Percentiles rank a stretch among this genome's conserved stretches.
These are phyloP conservation scores for Panicum virgatum DNA, from an alignment of 202 grass and related monocot species.

Conservation along the genomic window DNA sequence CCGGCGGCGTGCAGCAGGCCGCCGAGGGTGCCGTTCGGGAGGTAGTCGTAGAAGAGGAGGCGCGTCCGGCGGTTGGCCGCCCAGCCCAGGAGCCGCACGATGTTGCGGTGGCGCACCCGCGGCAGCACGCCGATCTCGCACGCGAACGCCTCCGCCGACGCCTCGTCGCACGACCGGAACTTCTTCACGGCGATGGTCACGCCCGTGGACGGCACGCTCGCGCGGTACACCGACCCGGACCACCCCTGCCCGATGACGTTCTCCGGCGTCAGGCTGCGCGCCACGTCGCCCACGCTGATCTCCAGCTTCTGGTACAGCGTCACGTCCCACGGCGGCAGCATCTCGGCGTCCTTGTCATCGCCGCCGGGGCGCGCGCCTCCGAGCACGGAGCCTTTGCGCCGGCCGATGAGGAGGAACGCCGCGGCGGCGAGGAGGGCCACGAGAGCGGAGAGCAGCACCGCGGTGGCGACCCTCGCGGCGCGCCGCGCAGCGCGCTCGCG, in stretches of 20 bases:
- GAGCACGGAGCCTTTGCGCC: constrained; percentile 3
- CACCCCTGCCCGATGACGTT: constrained; percentile 81
- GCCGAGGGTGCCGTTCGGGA: constrained; percentile 74
- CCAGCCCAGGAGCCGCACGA: constrained; percentile 87
- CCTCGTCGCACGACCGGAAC: constrained; percentile 70
- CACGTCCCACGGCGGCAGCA: constrained; percentile 94
- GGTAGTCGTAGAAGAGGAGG: constrained; percentile 89
- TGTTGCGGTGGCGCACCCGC: constrained; percentile 85
- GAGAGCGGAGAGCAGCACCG: constrained; percentile 59
- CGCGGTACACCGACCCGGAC: constrained; percentile 82
- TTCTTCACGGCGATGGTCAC: constrained; percentile 72
- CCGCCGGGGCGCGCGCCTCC: constrained; percentile 12
- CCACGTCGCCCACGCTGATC: constrained; percentile 75
- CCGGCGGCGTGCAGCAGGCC: constrained; percentile 49
- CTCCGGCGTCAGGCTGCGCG: constrained; percentile 55
- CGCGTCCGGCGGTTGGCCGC: constrained; percentile 73
- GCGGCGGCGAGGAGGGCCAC: constrained; percentile 46
- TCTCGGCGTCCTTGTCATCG: constrained; percentile 71
- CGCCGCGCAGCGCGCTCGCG: constrained; percentile 9
- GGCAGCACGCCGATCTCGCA: constrained; percentile 84
- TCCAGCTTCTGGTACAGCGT: constrained; percentile 96
- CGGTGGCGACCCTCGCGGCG: constrained; percentile 53
- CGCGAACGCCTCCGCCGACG: constrained; percentile 65
- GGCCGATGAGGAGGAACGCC: constrained; percentile 40
- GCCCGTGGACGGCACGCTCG: constrained; percentile 48